Evolutionary conservation across 2,329 filamentous ascomycete genomes (phyloP).

Genomic region (Hymenoscyphus salicellus): DNA sequence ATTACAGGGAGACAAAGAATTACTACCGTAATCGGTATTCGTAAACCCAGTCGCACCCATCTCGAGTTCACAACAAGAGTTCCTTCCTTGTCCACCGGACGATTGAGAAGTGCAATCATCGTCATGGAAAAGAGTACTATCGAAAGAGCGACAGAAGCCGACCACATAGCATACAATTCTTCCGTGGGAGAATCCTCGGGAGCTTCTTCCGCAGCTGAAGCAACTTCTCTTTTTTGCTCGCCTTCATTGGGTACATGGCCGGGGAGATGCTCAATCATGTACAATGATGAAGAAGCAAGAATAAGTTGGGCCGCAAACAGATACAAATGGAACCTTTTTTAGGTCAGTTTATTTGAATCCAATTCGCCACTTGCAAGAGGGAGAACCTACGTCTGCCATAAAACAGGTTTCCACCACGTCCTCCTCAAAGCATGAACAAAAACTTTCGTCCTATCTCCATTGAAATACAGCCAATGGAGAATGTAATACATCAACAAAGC

Average conservation of each 20-base stretch:
- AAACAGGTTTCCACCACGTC: conserved; percentile 22
- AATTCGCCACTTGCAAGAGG: not conserved
- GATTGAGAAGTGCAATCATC: conserved; percentile 17
- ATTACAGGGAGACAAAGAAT: conserved; percentile 20
- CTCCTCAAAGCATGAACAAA: conserved; percentile 22
- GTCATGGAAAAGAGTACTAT: conserved; percentile 17
- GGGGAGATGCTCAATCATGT: conserved; percentile 15
- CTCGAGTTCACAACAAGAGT: conserved; percentile 19
- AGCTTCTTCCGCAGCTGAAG: not conserved
- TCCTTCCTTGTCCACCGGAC: conserved; percentile 15
- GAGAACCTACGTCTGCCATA: conserved; percentile 20
- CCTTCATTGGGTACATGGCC: not conserved
- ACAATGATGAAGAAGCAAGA: conserved; percentile 21
- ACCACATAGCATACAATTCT: conserved; percentile 15
- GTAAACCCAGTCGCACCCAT: conserved; percentile 15
- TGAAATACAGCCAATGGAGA: conserved; percentile 26
- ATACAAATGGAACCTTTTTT: conserved; percentile 16
- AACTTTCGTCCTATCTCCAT: conserved; percentile 19
- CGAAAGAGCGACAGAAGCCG: conserved; percentile 18
- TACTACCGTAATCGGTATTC: conserved; percentile 13
- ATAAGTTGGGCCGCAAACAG: conserved; percentile 20
- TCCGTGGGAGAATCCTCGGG: not conserved
- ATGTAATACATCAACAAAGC: conserved; percentile 21
- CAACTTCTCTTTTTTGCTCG: too few species aligned
- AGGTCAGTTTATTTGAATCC: not conserved